Evolutionary conservation across 805 yeast species (phyloP), one percentile per base, ranked within the genome.

Genomic region (Yarrowia sp.): DNA sequence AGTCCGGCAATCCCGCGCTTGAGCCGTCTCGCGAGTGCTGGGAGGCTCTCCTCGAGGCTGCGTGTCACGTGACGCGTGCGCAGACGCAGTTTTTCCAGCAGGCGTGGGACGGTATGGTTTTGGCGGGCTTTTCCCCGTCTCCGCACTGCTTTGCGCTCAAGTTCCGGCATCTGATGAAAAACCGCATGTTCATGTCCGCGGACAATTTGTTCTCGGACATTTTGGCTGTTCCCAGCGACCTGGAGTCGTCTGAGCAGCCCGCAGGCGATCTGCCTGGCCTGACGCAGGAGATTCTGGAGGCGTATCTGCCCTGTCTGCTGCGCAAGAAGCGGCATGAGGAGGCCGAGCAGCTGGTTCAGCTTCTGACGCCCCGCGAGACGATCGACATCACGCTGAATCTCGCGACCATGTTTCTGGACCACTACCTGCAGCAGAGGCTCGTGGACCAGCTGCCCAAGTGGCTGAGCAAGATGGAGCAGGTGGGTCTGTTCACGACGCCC

Each of bases 201-300:
- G 47, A 39, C 4, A 24, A 38, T 2, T 7, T 55, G 29, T 55
- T 55, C 9, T 24, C 36, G 4, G 47, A 38, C 22, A 55, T 55
- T 31, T 3, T 47, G 31, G 56, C 56, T 1, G 56, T 32, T 9
- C 39, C 56, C 39, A 47, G 56, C 6, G 56, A 32, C 4, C 3
- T 8, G 29, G 22, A 29, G 38, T 13, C 33, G 35, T 12, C 19
- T 2, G 32, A 16, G 3, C 21, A 4, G 0, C 32, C 44, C 5
- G 6, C 27, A 1, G 44, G 44, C 4, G 44, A 39, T 3, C 29
- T 55, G 4, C 47, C 47, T 12, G 47, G 22, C 2, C n/a, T 55
- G n/a, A 55, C 61, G 3, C 46, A 38, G 35, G 61, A 55, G 47
- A 39, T 55, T n/a, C 14, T 55, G 21, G 47, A 55, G 36, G 47